A percentile compares a stretch with the other conserved stretches of the same genome.
phyloP scores from a whole-genome alignment of 331 rosid genomes.

The Pyrus hybrid region DNA sequence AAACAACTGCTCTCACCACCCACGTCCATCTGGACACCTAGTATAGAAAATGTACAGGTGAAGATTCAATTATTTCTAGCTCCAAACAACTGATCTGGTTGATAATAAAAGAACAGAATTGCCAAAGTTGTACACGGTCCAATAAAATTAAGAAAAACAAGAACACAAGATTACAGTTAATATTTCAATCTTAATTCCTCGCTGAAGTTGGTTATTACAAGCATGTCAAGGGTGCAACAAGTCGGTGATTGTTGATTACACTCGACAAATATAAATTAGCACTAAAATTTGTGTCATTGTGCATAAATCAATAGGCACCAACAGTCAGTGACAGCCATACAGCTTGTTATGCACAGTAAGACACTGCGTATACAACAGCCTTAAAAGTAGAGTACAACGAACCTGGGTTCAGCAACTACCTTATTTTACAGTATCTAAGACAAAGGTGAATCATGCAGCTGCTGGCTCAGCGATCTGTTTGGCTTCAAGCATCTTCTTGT shows the following conservation, averaged over 20 bases:
- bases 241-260: not conserved
- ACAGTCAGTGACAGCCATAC: not conserved
- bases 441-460: conserved; percentile 10
- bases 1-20: not conserved
- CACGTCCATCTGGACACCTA: no score
- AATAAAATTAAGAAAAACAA: not conserved
- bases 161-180: not conserved
- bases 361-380: not conserved
- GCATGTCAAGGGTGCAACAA: not conserved
- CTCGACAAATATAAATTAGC: not conserved
- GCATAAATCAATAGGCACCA: not conserved
- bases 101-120: not conserved
- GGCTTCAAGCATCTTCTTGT: conserved; percentile 71
- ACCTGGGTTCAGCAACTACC: conserved; percentile 13
- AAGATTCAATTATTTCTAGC: no score
- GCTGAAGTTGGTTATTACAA: not conserved
- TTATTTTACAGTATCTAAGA: not conserved
- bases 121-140: not conserved
- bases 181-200: not conserved
- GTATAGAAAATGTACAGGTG: no score
- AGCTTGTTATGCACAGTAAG: not conserved
- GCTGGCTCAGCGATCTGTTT: conserved; percentile 21
- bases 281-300: not conserved
- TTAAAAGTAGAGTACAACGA: not conserved
- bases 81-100: no score